Percentiles rank a stretch among this genome's conserved stretches.
phyloP scores from a whole-genome alignment of 2,329 filamentous ascomycete genomes.

The Atkinsonella hypoxylon region DNA sequence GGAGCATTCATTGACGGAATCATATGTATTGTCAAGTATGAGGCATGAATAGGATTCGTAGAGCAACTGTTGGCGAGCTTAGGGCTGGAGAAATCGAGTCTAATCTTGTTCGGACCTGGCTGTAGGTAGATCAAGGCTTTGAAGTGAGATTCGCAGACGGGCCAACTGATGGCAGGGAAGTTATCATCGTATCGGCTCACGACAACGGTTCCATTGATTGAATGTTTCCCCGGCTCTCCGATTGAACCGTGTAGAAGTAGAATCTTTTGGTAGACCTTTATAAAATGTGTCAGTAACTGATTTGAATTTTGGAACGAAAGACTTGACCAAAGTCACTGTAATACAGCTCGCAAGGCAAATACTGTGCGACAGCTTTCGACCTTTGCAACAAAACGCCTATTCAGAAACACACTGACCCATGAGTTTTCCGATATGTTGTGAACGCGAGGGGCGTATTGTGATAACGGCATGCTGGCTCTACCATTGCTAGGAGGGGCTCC shows the following conservation, averaged over 20 bases:
- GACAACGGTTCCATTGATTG: conserved; percentile 67
- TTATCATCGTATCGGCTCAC: conserved; percentile 73
- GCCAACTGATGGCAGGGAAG: conserved; percentile 77
- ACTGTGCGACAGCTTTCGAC: not conserved
- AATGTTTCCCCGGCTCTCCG: conserved; percentile 55
- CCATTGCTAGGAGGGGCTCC: conserved; percentile 43
- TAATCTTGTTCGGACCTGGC: conserved; percentile 77
- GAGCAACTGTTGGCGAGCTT: conserved; percentile 61
- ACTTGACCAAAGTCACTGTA: not conserved
- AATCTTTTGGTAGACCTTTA: conserved; percentile 84
- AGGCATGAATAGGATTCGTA: conserved; percentile 60
- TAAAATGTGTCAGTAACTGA: conserved; percentile 11
- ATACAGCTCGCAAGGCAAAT: not conserved
- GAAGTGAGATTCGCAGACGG: conserved; percentile 79
- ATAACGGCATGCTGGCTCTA: conserved; percentile 49
- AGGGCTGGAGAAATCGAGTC: conserved; percentile 77
- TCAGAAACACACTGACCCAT: conserved; percentile 50
- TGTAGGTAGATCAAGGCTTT: conserved; percentile 85
- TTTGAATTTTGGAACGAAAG: not conserved
- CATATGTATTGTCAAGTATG: conserved; percentile 76
- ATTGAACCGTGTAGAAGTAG: conserved; percentile 72
- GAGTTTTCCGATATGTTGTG: conserved; percentile 69
- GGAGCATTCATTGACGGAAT: conserved; percentile 67
- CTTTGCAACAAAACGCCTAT: not conserved
- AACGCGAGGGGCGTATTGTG: conserved; percentile 70